Conservation (phyloP, 139 green algal genomes). For the Coccomyxa sp. region DNA sequence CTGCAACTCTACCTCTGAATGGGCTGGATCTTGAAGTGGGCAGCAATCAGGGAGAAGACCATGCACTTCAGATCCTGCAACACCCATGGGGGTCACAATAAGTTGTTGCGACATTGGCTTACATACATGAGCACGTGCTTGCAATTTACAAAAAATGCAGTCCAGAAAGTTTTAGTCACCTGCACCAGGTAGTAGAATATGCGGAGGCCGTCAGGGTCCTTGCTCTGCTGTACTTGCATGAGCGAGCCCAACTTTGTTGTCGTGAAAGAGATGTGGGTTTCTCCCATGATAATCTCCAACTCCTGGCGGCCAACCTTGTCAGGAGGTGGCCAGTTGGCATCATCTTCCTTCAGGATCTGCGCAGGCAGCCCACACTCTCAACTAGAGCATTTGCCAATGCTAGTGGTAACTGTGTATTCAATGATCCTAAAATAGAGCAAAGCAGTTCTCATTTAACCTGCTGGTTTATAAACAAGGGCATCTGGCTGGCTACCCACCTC, state of each 20-base stretch:
- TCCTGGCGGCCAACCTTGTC: slow-evolving; percentile 91
- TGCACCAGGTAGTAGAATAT: slow-evolving; percentile 99
- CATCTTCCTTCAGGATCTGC: slow-evolving; percentile 95
- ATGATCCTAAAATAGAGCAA: too few relatives aligned
- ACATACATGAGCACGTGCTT: neutral
- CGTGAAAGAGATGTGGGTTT: slow-evolving; percentile 94
- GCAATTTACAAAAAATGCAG: neutral
- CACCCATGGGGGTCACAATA: neutral
- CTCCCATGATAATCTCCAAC: slow-evolving; percentile 89
- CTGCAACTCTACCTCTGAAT: neutral
- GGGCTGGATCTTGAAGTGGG: slow-evolving; percentile 92
- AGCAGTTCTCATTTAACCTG: too few relatives aligned
- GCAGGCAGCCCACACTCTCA: neutral
- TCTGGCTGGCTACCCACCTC: slow-evolving; percentile 52
- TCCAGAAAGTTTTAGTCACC: slow-evolving; percentile 27
- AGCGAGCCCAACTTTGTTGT: slow-evolving; percentile 95
- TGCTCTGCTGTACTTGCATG: slow-evolving; percentile 89
- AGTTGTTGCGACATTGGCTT: neutral
- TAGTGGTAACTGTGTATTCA: too few relatives aligned
- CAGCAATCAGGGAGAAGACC: slow-evolving; percentile 87
- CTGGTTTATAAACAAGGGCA: too few relatives aligned
- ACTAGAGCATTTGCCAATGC: neutral
- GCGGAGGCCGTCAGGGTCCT: slow-evolving; percentile 93
- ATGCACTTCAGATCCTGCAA: slow-evolving; percentile 95
- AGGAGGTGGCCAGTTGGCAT: slow-evolving; percentile 88